A percentile compares a stretch with the other conserved stretches of the same genome.
Conservation (phyloP, 108 stramenopile genomes). For the Skeletonema marinoi region DNA sequence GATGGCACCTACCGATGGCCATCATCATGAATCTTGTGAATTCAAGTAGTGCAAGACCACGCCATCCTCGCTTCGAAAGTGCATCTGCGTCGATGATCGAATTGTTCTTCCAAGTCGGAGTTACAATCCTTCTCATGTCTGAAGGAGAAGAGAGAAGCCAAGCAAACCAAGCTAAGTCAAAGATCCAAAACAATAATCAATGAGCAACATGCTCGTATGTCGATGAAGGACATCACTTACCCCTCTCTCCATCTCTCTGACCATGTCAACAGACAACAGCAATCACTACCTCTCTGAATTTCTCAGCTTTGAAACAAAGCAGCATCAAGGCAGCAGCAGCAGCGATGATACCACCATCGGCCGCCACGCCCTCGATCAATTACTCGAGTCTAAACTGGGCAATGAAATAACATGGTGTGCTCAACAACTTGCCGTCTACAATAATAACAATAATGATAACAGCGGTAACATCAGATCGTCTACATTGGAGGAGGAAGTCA, state of each 20-base stretch:
- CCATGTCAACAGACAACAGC: neutral
- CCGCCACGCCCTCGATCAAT: constrained; percentile 24
- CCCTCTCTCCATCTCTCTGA: neutral
- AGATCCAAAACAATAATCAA: too few relatives aligned
- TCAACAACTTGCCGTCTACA: neutral
- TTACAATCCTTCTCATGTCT: too few relatives aligned
- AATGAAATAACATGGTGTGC: constrained; percentile 14
- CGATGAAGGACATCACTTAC: too few relatives aligned
- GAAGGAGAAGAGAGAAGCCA: too few relatives aligned
- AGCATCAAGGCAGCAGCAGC: neutral
- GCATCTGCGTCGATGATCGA: too few relatives aligned
- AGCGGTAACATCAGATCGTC: neutral
- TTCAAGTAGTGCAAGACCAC: too few relatives aligned
- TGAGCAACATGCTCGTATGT: too few relatives aligned
- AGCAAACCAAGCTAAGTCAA: too few relatives aligned
- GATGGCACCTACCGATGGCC: too few relatives aligned
- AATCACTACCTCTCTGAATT: constrained; percentile 7
- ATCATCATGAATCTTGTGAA: too few relatives aligned
- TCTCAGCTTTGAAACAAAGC: constrained; percentile 5
- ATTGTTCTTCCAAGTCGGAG: too few relatives aligned
- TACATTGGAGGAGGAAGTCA: neutral
- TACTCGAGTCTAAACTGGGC: constrained; percentile 32
- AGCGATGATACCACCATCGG: neutral
- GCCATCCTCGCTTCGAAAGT: too few relatives aligned
- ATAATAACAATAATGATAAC: neutral